Conservation (phyloP, 2,329 filamentous ascomycete species). For the Onygenales sp. region DNA sequence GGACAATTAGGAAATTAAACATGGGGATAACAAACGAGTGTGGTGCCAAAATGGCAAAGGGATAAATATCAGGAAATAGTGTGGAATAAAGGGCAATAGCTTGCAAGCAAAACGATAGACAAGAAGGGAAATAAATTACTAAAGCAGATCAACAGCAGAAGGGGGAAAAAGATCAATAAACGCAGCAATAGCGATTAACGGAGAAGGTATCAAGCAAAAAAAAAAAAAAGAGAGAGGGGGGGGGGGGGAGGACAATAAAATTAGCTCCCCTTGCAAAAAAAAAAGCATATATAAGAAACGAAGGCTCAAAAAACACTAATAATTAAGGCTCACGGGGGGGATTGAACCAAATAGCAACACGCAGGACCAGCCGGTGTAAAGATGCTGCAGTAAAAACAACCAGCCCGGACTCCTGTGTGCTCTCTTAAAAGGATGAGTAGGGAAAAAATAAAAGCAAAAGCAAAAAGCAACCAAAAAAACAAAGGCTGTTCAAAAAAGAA, state of each 20-base stretch:
- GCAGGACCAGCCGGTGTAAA: conserved; percentile 40
- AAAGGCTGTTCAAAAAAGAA: conserved; percentile 19
- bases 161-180: not conserved
- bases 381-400: conserved; percentile 27
- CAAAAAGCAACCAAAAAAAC: conserved; percentile 9
- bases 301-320: not conserved
- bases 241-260: not conserved
- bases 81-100: not conserved
- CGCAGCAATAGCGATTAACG: not conserved
- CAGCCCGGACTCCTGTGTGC: conserved; percentile 36
- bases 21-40: not conserved
- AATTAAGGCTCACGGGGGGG: conserved; percentile 12
- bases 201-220: conserved; percentile 1
- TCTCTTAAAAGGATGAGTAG: conserved; percentile 16
- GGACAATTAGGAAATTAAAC: not conserved
- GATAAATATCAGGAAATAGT: not conserved
- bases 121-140: not conserved
- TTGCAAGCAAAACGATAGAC: conserved; percentile 1
- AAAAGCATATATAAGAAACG: not conserved
- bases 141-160: not conserved
- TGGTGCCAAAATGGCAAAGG: not conserved
- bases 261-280: not conserved
- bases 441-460: conserved; percentile 3
- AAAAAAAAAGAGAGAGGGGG: not conserved
- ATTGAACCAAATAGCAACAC: conserved; percentile 23